Conservation (phyloP, 768 basidiomycete species). For the Podaxis carcinomalis region DNA sequence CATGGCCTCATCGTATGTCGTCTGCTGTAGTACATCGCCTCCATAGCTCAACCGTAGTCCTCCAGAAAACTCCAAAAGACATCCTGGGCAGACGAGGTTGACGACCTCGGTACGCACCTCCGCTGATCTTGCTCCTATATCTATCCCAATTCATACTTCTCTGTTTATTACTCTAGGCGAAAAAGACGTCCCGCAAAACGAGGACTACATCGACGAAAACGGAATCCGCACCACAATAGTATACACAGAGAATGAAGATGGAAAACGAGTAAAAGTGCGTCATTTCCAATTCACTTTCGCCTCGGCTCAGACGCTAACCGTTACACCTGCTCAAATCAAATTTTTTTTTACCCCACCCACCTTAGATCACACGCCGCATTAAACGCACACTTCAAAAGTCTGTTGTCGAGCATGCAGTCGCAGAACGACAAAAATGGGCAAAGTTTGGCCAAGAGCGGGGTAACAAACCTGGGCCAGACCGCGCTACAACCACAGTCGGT, state of each 20-base stretch:
- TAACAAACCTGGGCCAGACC: conserved; percentile 83
- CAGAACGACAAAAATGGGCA: conserved; percentile 88
- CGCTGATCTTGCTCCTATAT: background rate
- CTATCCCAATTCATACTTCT: background rate
- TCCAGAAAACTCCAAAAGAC: conserved; percentile 50
- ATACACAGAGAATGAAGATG: conserved; percentile 84
- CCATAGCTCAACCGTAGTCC: background rate
- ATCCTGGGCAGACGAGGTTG: conserved; percentile 87
- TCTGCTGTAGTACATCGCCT: background rate
- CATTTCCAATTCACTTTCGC: background rate
- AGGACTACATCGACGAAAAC: conserved; percentile 79
- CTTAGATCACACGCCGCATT: conserved; percentile 80
- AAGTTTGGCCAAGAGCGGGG: conserved; percentile 94
- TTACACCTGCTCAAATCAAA: conserved; percentile 2
- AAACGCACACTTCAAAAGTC: conserved; percentile 86
- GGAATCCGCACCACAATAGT: conserved; percentile 85
- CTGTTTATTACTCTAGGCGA: background rate
- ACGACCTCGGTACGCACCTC: conserved; percentile 54
- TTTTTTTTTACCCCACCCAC: background rate
- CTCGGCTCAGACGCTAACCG: background rate
- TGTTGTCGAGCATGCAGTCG: conserved; percentile 90
- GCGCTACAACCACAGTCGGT: conserved; percentile 91
- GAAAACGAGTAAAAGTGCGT: conserved; percentile 88
- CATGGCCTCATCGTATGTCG: conserved; percentile 32
- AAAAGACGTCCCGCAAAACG: conserved; percentile 48